Evolutionary conservation across 352 stramenopile genomes (phyloP).

Genomic region (Globisporangium lucens): DNA sequence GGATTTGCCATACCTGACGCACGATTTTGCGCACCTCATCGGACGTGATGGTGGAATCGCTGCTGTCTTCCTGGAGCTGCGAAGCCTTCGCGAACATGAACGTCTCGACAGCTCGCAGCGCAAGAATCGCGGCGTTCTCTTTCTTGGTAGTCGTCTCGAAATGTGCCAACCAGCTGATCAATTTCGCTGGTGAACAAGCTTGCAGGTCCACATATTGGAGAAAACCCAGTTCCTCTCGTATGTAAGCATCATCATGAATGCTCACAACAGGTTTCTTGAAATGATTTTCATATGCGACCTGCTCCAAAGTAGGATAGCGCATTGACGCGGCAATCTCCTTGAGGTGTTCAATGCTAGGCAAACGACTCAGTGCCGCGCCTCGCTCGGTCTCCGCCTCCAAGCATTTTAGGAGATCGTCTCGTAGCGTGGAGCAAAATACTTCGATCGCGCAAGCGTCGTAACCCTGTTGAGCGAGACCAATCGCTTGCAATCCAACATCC

Average conservation of each 20-base stretch:
- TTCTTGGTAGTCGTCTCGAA: neutral
- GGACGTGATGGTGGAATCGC: neutral
- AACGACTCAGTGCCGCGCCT: neutral
- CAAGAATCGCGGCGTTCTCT: neutral
- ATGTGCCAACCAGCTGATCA: neutral
- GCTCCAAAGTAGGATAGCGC: neutral
- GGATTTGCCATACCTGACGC: neutral
- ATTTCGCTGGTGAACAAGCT: neutral
- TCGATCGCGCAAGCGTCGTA: constrained; percentile 6
- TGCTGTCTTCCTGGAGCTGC: neutral
- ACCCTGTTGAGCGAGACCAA: constrained; percentile 8
- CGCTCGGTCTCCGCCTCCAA: neutral
- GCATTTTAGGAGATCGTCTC: neutral
- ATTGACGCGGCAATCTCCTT: neutral
- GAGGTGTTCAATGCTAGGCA: neutral
- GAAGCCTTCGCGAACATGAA: neutral
- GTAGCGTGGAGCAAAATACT: neutral
- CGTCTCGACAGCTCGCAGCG: neutral
- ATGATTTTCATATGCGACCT: neutral
- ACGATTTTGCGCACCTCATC: neutral
- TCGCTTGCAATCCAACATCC: neutral
- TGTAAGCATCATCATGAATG: neutral
- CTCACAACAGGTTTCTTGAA: neutral
- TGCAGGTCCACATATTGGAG: neutral
- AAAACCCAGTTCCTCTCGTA: neutral